These are phyloP conservation scores for Phytophthora colocasiae DNA, from an alignment of 352 stramenopile genomes.

Conservation along the genomic window DNA sequence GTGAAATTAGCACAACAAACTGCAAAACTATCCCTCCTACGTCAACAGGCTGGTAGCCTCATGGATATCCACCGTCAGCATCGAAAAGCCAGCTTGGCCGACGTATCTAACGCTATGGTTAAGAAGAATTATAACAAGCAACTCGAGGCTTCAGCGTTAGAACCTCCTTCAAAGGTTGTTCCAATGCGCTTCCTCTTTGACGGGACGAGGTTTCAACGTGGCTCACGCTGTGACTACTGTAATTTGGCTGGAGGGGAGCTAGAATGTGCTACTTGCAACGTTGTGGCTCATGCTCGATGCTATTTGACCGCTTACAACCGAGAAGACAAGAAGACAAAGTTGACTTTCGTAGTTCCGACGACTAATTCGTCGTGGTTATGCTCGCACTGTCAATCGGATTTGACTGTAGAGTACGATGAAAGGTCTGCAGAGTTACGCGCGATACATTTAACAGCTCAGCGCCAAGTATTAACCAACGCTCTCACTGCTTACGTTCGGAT, in stretches of 20 bases:
- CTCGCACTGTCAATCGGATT: conserved; percentile 49
- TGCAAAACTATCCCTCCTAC: conserved; percentile 6
- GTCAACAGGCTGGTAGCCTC: conserved; percentile 31
- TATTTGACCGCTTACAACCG: conserved; percentile 53
- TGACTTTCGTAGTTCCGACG: conserved; percentile 59
- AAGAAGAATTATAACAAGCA: conserved; percentile 14
- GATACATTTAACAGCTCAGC: conserved; percentile 53
- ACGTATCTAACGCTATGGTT: conserved; percentile 15
- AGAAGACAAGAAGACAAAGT: conserved; percentile 48
- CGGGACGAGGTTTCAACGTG: conserved; percentile 39
- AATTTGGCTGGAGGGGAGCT: conserved; percentile 65
- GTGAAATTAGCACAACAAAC: background rate
- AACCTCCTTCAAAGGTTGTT: conserved; percentile 28
- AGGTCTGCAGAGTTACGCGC: conserved; percentile 44
- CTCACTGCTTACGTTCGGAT: conserved; percentile 74
- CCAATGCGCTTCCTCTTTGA: conserved; percentile 67
- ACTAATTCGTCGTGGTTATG: conserved; percentile 62
- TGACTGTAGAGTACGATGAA: conserved; percentile 70
- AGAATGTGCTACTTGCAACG: conserved; percentile 69
- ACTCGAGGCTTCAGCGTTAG: conserved; percentile 15
- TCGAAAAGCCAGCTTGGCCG: conserved; percentile 12
- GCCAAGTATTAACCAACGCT: conserved; percentile 57
- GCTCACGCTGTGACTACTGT: conserved; percentile 72
- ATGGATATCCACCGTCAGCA: conserved; percentile 9
- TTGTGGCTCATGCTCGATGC: conserved; percentile 68